phyloP scores from a whole-genome alignment of 2,329 filamentous ascomycete genomes.

The Claviceps sp. region DNA sequence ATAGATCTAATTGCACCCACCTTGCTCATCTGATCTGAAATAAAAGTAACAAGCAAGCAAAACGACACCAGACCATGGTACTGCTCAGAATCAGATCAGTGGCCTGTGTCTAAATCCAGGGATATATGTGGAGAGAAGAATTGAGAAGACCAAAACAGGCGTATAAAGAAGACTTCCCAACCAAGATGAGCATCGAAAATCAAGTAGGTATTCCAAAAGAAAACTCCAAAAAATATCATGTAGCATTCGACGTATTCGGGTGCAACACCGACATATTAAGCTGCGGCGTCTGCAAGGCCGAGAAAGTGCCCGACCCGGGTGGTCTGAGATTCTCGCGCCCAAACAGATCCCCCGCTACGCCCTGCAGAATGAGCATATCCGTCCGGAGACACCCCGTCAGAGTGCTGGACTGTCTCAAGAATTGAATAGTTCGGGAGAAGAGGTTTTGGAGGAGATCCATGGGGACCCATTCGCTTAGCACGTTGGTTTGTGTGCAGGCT shows the following conservation, averaged over 20 bases:
- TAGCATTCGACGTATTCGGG: not conserved
- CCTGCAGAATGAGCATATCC: constrained; percentile 62
- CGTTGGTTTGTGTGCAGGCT: constrained; percentile 58
- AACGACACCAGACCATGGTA: no score
- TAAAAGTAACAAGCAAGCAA: no score
- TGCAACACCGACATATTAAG: constrained; percentile 9
- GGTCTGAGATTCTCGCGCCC: constrained; percentile 14
- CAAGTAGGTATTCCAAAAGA: no score
- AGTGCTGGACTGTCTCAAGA: constrained; percentile 56
- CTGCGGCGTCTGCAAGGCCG: constrained; percentile 17
- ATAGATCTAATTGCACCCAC: no score
- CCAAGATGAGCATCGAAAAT: no score
- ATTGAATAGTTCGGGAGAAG: constrained; percentile 60
- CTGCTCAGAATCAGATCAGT: no score
- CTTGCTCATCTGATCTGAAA: no score
- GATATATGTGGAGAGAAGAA: no score
- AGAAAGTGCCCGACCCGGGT: constrained; percentile 29
- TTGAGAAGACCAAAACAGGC: no score
- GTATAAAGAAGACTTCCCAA: no score
- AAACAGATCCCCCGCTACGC: constrained; percentile 35
- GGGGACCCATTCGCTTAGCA: constrained; percentile 45
- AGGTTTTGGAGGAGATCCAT: constrained; percentile 42
- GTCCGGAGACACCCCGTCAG: constrained; percentile 62
- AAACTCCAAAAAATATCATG: no score
- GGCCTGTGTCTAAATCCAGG: no score